These are phyloP conservation scores for Parathielavia appendiculata DNA, from an alignment of 495 filamentous ascomycete genomes.

Conservation along the genomic window DNA sequence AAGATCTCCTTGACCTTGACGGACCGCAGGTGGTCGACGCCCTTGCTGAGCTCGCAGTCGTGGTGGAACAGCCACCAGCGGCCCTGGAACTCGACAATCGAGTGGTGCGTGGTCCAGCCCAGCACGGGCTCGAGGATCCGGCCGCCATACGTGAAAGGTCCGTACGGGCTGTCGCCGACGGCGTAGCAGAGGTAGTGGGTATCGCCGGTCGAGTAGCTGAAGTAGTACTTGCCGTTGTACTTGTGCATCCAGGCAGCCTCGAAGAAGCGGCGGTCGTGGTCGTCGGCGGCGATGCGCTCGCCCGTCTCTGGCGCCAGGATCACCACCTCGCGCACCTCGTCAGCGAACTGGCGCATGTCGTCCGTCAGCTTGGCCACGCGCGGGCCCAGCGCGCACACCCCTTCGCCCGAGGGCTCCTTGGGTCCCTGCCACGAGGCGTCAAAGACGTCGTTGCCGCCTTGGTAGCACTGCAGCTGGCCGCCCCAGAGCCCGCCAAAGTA, in stretches of 20 bases:
- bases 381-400: slow-evolving; percentile 48
- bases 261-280: slow-evolving; percentile 71
- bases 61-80: slow-evolving; percentile 71
- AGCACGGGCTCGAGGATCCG: slow-evolving; percentile 67
- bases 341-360: slow-evolving; percentile 58
- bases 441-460: slow-evolving; percentile 43
- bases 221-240: slow-evolving; percentile 63
- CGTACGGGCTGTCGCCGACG: slow-evolving; percentile 53
- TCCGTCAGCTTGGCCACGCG: slow-evolving; percentile 55
- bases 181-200: slow-evolving; percentile 67
- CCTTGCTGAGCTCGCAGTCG: slow-evolving; percentile 58
- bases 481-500: slow-evolving; percentile 70
- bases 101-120: slow-evolving; percentile 77
- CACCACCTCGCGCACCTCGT: slow-evolving; percentile 45
- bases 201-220: slow-evolving; percentile 70
- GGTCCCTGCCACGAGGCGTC: slow-evolving; percentile 44
- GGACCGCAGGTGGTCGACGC: slow-evolving; percentile 59
- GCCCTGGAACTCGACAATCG: slow-evolving; percentile 64
- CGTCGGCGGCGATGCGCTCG: slow-evolving; percentile 53
- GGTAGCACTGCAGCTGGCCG: slow-evolving; percentile 59
- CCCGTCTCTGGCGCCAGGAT: slow-evolving; percentile 57
- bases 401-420: slow-evolving; percentile 51
- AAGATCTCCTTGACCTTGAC: slow-evolving; percentile 69
- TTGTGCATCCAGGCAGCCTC: slow-evolving; percentile 73
- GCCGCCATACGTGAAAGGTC: slow-evolving; percentile 66